phyloP scores from a whole-genome alignment of 192 early-diverging fungal species.

The Phycomyces nitens region DNA sequence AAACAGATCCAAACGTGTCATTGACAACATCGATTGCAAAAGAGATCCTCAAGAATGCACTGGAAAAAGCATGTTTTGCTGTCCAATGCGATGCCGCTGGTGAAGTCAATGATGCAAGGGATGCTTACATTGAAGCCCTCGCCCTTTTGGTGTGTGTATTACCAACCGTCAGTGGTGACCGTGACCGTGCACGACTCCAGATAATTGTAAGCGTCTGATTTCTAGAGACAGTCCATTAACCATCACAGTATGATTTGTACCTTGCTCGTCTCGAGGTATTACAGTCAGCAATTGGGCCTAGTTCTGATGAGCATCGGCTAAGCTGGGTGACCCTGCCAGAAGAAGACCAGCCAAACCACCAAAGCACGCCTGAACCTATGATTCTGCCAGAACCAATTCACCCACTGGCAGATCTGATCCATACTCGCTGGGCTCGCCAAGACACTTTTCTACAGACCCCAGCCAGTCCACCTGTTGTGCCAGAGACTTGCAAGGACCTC shows the following conservation, averaged over 20 bases:
- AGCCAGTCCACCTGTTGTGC: background rate
- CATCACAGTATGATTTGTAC: background rate
- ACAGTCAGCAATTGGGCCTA: background rate
- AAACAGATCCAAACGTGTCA: background rate
- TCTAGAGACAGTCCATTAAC: too few species aligned
- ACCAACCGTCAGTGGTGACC: slow-evolving; percentile 13
- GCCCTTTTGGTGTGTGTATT: slow-evolving; percentile 26
- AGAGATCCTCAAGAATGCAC: slow-evolving; percentile 28
- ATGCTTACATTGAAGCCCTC: slow-evolving; percentile 34
- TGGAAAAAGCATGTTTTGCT: slow-evolving; percentile 33
- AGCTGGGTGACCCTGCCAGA: background rate
- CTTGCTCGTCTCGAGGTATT: background rate
- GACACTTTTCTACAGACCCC: background rate
- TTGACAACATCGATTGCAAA: slow-evolving; percentile 19
- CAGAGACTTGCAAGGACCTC: background rate
- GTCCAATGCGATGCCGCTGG: slow-evolving; percentile 32
- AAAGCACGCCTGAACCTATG: background rate
- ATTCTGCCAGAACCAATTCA: background rate
- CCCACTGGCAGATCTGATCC: background rate
- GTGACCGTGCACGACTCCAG: slow-evolving; percentile 24
- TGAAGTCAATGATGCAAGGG: slow-evolving; percentile 32
- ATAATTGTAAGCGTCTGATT: slow-evolving; percentile 34
- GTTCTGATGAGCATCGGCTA: background rate
- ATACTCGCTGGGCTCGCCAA: background rate
- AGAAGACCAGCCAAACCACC: background rate